Evolutionary conservation across 345 rosid species (phyloP), one percentile per base, ranked within the genome.

Genomic region (Trapa bicornis): DNA sequence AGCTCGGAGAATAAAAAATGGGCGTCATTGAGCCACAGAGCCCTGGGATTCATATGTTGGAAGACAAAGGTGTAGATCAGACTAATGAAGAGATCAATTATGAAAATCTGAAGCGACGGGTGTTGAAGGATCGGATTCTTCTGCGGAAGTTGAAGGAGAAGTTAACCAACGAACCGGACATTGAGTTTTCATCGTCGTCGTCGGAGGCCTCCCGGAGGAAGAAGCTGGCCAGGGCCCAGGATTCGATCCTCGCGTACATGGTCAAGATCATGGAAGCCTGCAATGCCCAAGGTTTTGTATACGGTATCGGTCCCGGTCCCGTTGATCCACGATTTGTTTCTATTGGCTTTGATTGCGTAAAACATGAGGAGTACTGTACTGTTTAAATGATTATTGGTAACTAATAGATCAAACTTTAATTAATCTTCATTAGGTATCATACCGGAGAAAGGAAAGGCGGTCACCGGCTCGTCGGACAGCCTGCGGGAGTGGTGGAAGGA

Each of bases 221-320:
- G 77, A 87, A 75, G 78, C 81, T 66, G 89, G 81, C 82, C 0
- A 67, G 87, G 36, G 79, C 92, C 37, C 91, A 88, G 70, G 96
- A 82, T 69, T 82, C 86, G 0, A 80, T 88, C 70, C 82, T 88
- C 56, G 85, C 85, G 68, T 82, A 84, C 79, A 86, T 82, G 93
- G 81, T 79, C 66, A 91, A 85, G 82, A 88, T 85, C 70, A 88
- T 85, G 91, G 92, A 86, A 36, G 81, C 85, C 4, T 86, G 92
- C 71, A 83, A 84, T 17, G 88, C 72, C 1, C 77, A 71, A 68
- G 95, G 95, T 0, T 87, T 90, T 36, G 87, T 90, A 2, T 86
- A 82, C 61, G 90, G 95, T 64, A 64, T 22, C 29, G 29, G 29
- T 22, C 29, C 29, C 29, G 29, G 29, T 22, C 29, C 29, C 29